Evolutionary conservation across 2,329 filamentous ascomycete genomes (phyloP), one percentile per base, ranked within the genome.

Genomic region (Myrmaecium sp.): DNA sequence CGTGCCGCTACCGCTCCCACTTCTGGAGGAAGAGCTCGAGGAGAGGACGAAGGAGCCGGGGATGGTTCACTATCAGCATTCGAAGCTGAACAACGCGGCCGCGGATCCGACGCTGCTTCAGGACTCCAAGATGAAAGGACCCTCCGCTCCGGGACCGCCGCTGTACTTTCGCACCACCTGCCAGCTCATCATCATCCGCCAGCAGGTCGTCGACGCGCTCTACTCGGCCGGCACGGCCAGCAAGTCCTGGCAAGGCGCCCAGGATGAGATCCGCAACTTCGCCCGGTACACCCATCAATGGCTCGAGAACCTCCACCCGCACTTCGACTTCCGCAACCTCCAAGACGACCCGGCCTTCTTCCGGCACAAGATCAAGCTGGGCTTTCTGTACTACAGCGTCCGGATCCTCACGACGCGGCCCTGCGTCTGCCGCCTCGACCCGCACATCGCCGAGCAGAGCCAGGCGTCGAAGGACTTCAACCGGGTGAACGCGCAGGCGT

Each of bases 321-420:
- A 36, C 1, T 38, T 46, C 23, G 40, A 46, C 18, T 47, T 49
- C 19, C 33, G 42, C 24, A 33, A 34, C 3, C 7, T 19, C 2
- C 13, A 10, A 4, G 5, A n/a, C 7, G 14, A 26, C 3, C 9
- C 27, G 5, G 6, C 8, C 0, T 40, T 35, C 12, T 25, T 23
- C 7, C 45, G 44, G 8, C 43, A 52, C 27, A 41, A 46, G 7
- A 29, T 44, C 26, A 29, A 46, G 8, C 40, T 54, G 5, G 44
- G 36, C 4, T 40, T 52, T 6, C 34, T 39, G 8, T 55, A 48
- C 25, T 42, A 42, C 24, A 51, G 42, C 22, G 37, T 42, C 2
- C 45, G 37, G 26, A 52, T 55, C 5, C 37, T 57, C 4, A 44
- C 49, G 19, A 51, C 40, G 15, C 47, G 49, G 6, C 52, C 52